Base-by-base conservation (phyloP, 2,329 filamentous ascomycete species). In the Epichloe amarillans region DNA sequence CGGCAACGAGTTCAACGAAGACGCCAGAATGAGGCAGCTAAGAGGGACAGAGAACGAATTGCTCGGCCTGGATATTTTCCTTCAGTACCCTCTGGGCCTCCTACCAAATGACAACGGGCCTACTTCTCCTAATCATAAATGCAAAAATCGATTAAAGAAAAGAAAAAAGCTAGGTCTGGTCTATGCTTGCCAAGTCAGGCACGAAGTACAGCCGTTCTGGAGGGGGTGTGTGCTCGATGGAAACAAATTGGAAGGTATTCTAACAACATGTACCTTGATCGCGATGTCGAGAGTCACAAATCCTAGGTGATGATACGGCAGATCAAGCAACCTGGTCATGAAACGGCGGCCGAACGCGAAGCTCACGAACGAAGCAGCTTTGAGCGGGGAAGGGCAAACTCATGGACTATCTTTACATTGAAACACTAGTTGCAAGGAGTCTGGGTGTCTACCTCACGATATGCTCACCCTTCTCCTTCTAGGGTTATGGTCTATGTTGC, bases 31-130 rank as follows among this genome's bases (percentile, higher is more conserved):
- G 69, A 69, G 42, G 60, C 63, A 4, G 85, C 88, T 11, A 94
- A 83, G 66, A 76, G 86, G 49, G 93, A 91, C 61, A 80, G 83
- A 42, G 88, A 96, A 64, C 80, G 88, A 43, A 66, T 95, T 53
- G 83, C 80, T 55, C 84, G 89, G 61, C 86, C 88, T 1, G 79
- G 76, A 26, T 79, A 85, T 53, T 97, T 97, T 61, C 93, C 93
- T 1, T 85, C 86, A 41, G 88, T 93, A 1, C 91, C 91, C 2
- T 85, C 79, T 48, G 77, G 77, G 40, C 61, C 71, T 7, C 76
- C 75, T 0, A 66, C 63, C 53, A 60, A 57, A 53, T 63, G 33
- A 42, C 19, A 37, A 30, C 30, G 10, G 30, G 30, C 30, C 3
- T 11, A 30, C 30, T 11, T 30, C 3, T 11, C 30, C 30, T 11